These are phyloP conservation scores for Capsicum chinense DNA, from an alignment of 257 asterid species.

Conservation along the genomic window DNA sequence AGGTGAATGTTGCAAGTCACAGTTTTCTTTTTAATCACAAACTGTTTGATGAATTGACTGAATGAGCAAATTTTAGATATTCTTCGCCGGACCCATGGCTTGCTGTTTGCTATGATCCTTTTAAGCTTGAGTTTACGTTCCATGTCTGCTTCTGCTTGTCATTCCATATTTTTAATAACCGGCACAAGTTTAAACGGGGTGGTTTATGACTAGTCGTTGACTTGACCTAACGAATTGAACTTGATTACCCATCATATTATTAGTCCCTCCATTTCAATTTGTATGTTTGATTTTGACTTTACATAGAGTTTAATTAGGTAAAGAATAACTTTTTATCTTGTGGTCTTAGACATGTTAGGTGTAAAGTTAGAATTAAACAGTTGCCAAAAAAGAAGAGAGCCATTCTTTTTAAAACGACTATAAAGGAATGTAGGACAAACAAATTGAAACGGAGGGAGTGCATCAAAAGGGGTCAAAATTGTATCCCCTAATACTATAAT, in stretches of 20 bases:
- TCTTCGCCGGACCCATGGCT: too few species aligned
- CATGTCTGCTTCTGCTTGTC: too few species aligned
- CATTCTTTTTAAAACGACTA: too few species aligned
- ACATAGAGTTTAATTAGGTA: too few species aligned
- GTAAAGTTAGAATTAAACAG: too few species aligned
- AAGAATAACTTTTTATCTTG: too few species aligned
- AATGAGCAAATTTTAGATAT: neutral
- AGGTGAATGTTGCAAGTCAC: slow-evolving; percentile 41
- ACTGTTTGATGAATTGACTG: neutral
- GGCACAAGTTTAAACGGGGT: neutral
- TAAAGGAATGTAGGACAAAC: too few species aligned
- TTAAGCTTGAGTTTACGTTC: neutral
- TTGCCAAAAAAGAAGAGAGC: too few species aligned
- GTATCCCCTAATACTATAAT: neutral
- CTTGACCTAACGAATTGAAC: neutral
- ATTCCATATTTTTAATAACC: neutral
- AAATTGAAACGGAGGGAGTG: too few species aligned
- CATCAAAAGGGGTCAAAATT: neutral
- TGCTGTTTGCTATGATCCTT: neutral
- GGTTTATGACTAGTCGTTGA: neutral
- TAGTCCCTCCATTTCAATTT: neutral
- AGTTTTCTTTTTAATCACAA: neutral
- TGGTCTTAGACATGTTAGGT: too few species aligned
- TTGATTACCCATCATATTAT: neutral
- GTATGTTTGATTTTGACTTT: too few species aligned